Evolutionary conservation across 2,329 filamentous ascomycete species (phyloP).

Genomic region (Colletotrichum paranaense): DNA sequence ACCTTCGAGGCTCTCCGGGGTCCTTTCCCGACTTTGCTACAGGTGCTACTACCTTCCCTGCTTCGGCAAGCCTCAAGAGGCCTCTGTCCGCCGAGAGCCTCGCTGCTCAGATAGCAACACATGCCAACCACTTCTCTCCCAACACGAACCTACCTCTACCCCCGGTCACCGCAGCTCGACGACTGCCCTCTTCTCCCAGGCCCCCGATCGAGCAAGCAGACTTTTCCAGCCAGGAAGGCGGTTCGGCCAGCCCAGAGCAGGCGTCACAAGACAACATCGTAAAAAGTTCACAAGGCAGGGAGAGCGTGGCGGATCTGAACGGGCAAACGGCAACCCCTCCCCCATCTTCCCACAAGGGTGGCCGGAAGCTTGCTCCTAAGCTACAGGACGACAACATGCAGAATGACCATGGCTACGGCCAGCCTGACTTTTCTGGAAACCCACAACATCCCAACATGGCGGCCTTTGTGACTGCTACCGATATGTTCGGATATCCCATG

Average conservation of each 20-base stretch:
- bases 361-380: conserved; percentile 65
- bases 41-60: conserved; percentile 46
- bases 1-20: conserved; percentile 59
- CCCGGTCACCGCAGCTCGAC: conserved; percentile 68
- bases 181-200: conserved; percentile 68
- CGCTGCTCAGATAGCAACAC: conserved; percentile 65
- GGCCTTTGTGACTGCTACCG: conserved; percentile 58
- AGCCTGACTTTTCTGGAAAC: conserved; percentile 62
- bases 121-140: conserved; percentile 71
- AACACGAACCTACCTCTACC: conserved; percentile 65
- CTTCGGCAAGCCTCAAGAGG: conserved; percentile 56
- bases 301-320: conserved; percentile 49
- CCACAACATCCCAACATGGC: conserved; percentile 61
- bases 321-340: conserved; percentile 70
- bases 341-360: conserved; percentile 65
- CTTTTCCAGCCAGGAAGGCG: conserved; percentile 44
- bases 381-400: conserved; percentile 62
- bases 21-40: conserved; percentile 58
- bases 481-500: conserved; percentile 71
- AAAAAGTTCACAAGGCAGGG: conserved; percentile 60
- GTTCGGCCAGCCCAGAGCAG: conserved; percentile 37
- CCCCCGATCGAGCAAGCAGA: conserved; percentile 49
- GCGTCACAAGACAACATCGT: conserved; percentile 45
- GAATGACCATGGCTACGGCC: conserved; percentile 65
- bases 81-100: conserved; percentile 62